phyloP scores from a whole-genome alignment of 768 basidiomycete genomes.

The Hericium erinaceus region DNA sequence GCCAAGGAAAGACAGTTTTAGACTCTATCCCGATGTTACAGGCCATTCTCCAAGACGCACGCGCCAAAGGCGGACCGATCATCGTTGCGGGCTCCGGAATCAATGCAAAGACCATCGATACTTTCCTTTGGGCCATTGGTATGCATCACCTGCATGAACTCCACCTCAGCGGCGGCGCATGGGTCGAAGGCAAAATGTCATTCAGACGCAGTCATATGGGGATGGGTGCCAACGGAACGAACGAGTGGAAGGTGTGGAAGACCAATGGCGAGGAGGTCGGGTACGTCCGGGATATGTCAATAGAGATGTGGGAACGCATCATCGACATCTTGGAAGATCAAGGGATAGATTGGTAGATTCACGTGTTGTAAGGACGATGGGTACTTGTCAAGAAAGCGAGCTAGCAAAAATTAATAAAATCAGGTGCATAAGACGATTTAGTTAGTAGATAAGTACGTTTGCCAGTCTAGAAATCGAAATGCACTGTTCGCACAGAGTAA shows the following conservation, averaged over 20 bases:
- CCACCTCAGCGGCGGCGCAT: conserved; percentile 66
- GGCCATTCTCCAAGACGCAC: conserved; percentile 11
- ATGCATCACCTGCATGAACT: conserved; percentile 56
- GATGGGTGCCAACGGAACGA: conserved; percentile 48
- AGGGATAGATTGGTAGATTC: too few species aligned
- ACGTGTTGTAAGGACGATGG: too few species aligned
- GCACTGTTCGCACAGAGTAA: too few species aligned
- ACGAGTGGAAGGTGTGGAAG: conserved; percentile 64
- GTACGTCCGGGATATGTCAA: conserved; percentile 42
- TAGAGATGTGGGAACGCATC: conserved; percentile 1
- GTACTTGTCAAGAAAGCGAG: too few species aligned
- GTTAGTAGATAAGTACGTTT: too few species aligned
- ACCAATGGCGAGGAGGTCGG: conserved; percentile 45
- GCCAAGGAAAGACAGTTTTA: conserved; percentile 35
- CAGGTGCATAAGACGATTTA: too few species aligned
- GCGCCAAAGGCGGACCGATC: not conserved
- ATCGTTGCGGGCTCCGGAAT: conserved; percentile 77
- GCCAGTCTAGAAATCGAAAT: too few species aligned
- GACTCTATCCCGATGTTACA: conserved; percentile 14
- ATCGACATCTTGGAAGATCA: too few species aligned
- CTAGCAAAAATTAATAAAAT: too few species aligned
- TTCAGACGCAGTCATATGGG: conserved; percentile 52
- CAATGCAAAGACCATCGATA: conserved; percentile 42
- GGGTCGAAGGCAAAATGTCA: conserved; percentile 45
- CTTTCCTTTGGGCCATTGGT: conserved; percentile 40